These are phyloP conservation scores for Agaricales sp. DNA, from an alignment of 1,284 basidiomycete genomes.

Conservation along the genomic window DNA sequence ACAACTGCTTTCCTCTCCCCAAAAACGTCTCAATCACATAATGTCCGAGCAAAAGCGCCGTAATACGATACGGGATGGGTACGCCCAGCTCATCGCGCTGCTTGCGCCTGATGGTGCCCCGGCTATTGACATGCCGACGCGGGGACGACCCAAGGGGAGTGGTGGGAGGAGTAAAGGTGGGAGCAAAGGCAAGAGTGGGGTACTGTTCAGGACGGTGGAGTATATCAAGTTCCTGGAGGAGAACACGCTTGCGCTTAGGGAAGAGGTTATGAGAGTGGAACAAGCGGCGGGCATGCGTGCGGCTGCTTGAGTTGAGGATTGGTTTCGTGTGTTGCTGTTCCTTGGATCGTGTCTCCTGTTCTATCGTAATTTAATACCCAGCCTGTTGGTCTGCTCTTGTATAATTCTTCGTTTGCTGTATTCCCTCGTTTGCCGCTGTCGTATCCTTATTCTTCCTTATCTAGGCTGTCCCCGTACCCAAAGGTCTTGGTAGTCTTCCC, in stretches of 20 bases:
- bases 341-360: conserved; percentile 1
- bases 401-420: no score
- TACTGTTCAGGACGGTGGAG: conserved; percentile 70
- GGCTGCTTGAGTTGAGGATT: background rate
- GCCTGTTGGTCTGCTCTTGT: no score
- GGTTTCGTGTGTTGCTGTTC: background rate
- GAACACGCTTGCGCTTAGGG: conserved; percentile 48
- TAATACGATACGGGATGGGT: conserved; percentile 83
- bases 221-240: conserved; percentile 72
- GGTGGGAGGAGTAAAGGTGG: conserved; percentile 55
- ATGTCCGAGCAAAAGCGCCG: conserved; percentile 87
- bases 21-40: conserved; percentile 91
- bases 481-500: no score
- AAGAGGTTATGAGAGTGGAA: conserved; percentile 55
- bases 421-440: background rate
- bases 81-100: conserved; percentile 71
- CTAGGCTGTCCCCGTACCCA: no score
- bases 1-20: conserved; percentile 67
- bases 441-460: no score
- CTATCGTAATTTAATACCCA: background rate
- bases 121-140: conserved; percentile 61
- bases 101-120: conserved; percentile 64
- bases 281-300: conserved; percentile 39
- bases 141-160: conserved; percentile 73
- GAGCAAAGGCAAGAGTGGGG: conserved; percentile 72